These are phyloP conservation scores for Suillus brevipes DNA, from an alignment of 768 basidiomycete species.

Conservation along the genomic window DNA sequence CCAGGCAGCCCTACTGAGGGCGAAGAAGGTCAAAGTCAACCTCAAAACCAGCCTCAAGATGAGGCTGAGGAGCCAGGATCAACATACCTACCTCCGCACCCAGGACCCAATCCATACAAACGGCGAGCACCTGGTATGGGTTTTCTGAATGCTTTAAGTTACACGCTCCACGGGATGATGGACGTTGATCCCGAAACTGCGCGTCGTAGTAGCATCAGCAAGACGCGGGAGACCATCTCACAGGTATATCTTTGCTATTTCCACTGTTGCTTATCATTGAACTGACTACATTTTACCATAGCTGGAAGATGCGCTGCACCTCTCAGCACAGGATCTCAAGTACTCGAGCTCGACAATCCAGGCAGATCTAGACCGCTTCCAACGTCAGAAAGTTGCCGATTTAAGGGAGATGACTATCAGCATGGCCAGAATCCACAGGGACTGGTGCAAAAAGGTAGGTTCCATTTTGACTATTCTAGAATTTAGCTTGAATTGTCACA, in stretches of 20 bases:
- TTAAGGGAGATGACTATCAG: conserved; percentile 89
- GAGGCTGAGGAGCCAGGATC: conserved; percentile 46
- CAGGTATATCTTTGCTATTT: conserved; percentile 54
- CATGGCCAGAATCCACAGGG: conserved; percentile 87
- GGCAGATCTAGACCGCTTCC: conserved; percentile 96
- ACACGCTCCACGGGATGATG: conserved; percentile 97
- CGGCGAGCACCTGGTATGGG: conserved; percentile 78
- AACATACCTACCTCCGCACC: conserved; percentile 69
- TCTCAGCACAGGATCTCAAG: conserved; percentile 91
- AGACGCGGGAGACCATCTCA: conserved; percentile 93
- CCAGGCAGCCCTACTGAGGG: conserved; percentile 29
- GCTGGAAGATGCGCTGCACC: conserved; percentile 94
- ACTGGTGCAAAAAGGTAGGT: conserved; percentile 93
- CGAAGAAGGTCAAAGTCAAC: conserved; percentile 22
- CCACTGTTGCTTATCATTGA: conserved; percentile 13
- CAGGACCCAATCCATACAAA: conserved; percentile 70
- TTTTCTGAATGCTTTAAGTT: conserved; percentile 85
- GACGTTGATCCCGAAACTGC: conserved; percentile 98
- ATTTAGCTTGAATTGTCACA: conserved; percentile 34
- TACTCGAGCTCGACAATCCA: conserved; percentile 97
- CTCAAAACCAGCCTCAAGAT: conserved; percentile 21
- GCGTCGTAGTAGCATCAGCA: conserved; percentile 87
- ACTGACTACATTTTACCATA: conserved; percentile 35
- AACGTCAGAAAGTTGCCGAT: conserved; percentile 98
- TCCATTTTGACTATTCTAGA: conserved; percentile 12